These are phyloP conservation scores for Nigrograna mackinnonii DNA, from an alignment of 2,329 filamentous ascomycete genomes.

Conservation along the genomic window DNA sequence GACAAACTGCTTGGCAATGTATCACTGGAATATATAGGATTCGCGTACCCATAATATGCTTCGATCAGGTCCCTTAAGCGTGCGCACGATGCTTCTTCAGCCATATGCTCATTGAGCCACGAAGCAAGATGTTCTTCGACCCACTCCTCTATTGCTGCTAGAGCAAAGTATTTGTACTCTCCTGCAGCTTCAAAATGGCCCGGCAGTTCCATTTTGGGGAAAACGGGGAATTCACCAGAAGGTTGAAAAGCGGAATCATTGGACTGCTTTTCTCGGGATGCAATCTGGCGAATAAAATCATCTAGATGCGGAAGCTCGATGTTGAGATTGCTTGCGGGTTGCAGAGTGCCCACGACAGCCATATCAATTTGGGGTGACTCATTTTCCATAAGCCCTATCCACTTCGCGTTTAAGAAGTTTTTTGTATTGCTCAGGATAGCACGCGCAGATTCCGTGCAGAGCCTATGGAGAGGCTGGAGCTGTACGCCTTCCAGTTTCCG, in stretches of 20 bases:
- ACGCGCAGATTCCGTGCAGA: not conserved
- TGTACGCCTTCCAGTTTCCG: constrained; percentile 19
- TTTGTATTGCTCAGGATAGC: not conserved
- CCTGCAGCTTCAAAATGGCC: constrained; percentile 2
- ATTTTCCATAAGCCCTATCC: not conserved
- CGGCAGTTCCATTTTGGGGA: constrained; percentile 11
- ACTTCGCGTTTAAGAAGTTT: not conserved
- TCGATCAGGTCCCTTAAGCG: constrained; percentile 15
- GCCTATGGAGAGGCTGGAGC: not conserved
- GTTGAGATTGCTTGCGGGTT: constrained; percentile 18
- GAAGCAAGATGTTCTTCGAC: constrained; percentile 41
- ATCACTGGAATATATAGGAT: constrained; percentile 34
- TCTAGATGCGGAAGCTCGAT: constrained; percentile 18
- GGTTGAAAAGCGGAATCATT: constrained; percentile 14
- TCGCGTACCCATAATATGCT: constrained; percentile 17
- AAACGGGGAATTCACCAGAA: constrained; percentile 7
- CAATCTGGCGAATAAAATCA: constrained; percentile 14
- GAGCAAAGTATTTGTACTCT: constrained; percentile 20
- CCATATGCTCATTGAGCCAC: constrained; percentile 43
- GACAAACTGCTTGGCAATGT: constrained; percentile 53
- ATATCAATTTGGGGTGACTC: not conserved
- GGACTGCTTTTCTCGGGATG: constrained; percentile 3
- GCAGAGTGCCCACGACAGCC: constrained; percentile 8
- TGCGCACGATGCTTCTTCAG: constrained; percentile 24
- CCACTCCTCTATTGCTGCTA: constrained; percentile 56